Conservation (phyloP, 2,329 filamentous ascomycete species). For the Pseudogymnoascus destructans region DNA sequence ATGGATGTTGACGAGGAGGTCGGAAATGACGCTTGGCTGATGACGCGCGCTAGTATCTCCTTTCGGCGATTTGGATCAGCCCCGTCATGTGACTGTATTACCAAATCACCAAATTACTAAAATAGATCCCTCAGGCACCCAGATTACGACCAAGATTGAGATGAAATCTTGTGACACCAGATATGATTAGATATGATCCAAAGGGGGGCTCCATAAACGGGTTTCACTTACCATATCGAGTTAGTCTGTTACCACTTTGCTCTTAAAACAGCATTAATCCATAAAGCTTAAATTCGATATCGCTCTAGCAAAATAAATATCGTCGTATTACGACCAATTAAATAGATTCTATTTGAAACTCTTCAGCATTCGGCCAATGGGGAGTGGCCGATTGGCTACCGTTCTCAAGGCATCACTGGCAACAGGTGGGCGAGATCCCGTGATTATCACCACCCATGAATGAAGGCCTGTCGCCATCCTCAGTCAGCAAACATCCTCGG, state of each 20-base stretch:
- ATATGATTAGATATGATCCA: slow-evolving; percentile 9
- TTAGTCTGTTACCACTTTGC: not conserved
- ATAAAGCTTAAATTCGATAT: slow-evolving; percentile 7
- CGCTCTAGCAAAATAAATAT: slow-evolving; percentile 1
- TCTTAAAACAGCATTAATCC: not conserved
- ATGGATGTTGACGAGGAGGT: not conserved
- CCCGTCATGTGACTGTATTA: not conserved
- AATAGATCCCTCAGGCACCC: not conserved
- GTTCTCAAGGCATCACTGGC: slow-evolving; percentile 1
- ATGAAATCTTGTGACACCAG: slow-evolving; percentile 8
- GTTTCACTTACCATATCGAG: not conserved
- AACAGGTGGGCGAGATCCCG: not conserved
- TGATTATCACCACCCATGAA: not conserved
- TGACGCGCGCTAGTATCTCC: slow-evolving; percentile 7
- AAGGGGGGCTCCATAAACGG: slow-evolving; percentile 1
- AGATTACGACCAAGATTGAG: not conserved
- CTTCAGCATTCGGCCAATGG: not conserved
- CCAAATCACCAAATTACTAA: not conserved
- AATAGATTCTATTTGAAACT: slow-evolving; percentile 4
- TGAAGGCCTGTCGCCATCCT: not conserved
- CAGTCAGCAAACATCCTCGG: not conserved
- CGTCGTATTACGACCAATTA: not conserved
- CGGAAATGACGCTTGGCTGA: slow-evolving; percentile 6
- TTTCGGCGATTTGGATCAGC: slow-evolving; percentile 1
- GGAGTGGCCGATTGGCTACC: not conserved